Conservation (phyloP, 2,329 filamentous ascomycete species). For the Elsinoe fawcettii region DNA sequence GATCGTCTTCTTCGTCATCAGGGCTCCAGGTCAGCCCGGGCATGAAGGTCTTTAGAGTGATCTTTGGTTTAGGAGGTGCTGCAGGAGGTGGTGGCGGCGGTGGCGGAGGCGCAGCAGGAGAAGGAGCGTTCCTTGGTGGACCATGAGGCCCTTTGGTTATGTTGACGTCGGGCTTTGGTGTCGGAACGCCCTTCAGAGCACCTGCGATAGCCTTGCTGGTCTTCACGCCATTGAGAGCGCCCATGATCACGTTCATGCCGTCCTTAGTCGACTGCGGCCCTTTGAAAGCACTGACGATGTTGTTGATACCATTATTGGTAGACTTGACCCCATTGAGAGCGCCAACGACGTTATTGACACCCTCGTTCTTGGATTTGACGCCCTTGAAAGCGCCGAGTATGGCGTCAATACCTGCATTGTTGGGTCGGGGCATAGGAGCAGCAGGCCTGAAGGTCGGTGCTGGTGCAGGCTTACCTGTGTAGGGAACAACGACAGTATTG, state of each 20-base stretch:
- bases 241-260: neutral
- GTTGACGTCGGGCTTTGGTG: neutral
- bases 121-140: neutral
- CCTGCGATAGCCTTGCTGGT: neutral
- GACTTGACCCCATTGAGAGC: neutral
- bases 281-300: neutral
- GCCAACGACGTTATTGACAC: neutral
- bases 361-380: neutral
- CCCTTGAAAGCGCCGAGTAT: neutral
- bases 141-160: neutral
- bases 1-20: neutral
- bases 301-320: neutral
- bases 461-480: constrained; percentile 5
- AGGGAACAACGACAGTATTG: constrained; percentile 5
- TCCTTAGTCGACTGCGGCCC: neutral
- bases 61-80: neutral
- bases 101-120: neutral
- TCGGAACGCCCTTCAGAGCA: neutral
- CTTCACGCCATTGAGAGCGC: neutral
- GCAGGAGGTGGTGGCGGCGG: too few species aligned
- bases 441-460: neutral
- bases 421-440: neutral
- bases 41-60: neutral
- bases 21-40: neutral
- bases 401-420: neutral